phyloP scores from a whole-genome alignment of 768 basidiomycete species.

The Kwoniella sp. region DNA sequence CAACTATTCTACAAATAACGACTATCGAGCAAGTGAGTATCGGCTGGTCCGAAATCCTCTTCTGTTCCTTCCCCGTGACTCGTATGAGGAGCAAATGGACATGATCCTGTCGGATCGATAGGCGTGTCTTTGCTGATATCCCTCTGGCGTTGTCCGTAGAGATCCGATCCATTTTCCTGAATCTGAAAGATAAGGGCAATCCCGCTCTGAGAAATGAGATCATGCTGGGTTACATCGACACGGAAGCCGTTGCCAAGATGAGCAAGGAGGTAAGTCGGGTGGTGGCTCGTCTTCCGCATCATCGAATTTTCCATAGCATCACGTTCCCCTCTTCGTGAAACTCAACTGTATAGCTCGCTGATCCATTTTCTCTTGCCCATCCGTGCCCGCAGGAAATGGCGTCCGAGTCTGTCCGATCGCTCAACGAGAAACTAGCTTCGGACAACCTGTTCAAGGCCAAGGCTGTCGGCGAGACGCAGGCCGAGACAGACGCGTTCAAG shows the following conservation, averaged over 20 bases:
- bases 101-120: too few relatives aligned
- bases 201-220: conserved; percentile 80
- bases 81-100: too few relatives aligned
- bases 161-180: conserved; percentile 85
- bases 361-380: too few relatives aligned
- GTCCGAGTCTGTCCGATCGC: conserved; percentile 82
- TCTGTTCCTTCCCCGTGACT: too few relatives aligned
- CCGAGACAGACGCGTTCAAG: conserved; percentile 95
- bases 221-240: conserved; percentile 75
- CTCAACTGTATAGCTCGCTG: conserved; percentile 7
- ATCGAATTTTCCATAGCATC: not conserved
- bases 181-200: conserved; percentile 94
- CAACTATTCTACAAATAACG: conserved; percentile 46
- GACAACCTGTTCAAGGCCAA: conserved; percentile 89
- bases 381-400: conserved; percentile 94
- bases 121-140: not conserved
- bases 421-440: conserved; percentile 76
- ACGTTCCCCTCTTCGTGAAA: not conserved
- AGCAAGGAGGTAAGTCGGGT: conserved; percentile 67
- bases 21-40: conserved; percentile 55
- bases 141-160: conserved; percentile 57
- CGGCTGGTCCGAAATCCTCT: too few relatives aligned
- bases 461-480: conserved; percentile 70
- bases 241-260: conserved; percentile 76
- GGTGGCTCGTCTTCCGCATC: too few relatives aligned